These are phyloP conservation scores for Isoetes engelmannii DNA, from an alignment of 83 land plant species.

Conservation along the genomic window DNA sequence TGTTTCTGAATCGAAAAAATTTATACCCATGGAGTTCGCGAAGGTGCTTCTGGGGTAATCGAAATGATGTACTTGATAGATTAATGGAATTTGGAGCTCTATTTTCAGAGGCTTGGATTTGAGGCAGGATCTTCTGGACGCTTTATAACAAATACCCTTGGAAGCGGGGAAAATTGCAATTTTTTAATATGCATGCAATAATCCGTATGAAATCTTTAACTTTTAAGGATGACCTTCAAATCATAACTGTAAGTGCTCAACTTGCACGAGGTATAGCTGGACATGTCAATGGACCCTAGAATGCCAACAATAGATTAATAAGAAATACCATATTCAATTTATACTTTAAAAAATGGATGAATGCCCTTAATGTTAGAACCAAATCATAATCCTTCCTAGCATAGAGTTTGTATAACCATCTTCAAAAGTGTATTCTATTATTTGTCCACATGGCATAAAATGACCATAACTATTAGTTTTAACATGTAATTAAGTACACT, in stretches of 20 bases:
- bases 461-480: too few relatives aligned
- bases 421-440: too few relatives aligned
- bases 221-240: slow-evolving; percentile 63
- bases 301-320: too few relatives aligned
- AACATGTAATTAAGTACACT: too few relatives aligned
- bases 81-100: slow-evolving; percentile 59
- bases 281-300: too few relatives aligned
- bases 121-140: slow-evolving; percentile 22
- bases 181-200: slow-evolving; percentile 65
- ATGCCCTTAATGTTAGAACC: too few relatives aligned
- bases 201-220: slow-evolving; percentile 28
- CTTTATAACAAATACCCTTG: slow-evolving; percentile 55
- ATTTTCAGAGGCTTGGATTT: slow-evolving; percentile 35
- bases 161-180: slow-evolving; percentile 48
- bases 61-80: slow-evolving; percentile 51
- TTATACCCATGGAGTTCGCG: slow-evolving; percentile 65
- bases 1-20: slow-evolving; percentile 58
- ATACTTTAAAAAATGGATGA: too few relatives aligned
- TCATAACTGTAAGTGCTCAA: slow-evolving; percentile 50
- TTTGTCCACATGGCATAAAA: too few relatives aligned
- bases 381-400: too few relatives aligned
- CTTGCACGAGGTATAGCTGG: too few relatives aligned
- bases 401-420: too few relatives aligned
- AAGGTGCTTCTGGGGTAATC: slow-evolving; percentile 53
- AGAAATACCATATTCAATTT: too few relatives aligned